A percentile compares a stretch with the other conserved stretches of the same genome.
phyloP scores from a whole-genome alignment of 805 yeast genomes.

The Debaryomyces castellii region DNA sequence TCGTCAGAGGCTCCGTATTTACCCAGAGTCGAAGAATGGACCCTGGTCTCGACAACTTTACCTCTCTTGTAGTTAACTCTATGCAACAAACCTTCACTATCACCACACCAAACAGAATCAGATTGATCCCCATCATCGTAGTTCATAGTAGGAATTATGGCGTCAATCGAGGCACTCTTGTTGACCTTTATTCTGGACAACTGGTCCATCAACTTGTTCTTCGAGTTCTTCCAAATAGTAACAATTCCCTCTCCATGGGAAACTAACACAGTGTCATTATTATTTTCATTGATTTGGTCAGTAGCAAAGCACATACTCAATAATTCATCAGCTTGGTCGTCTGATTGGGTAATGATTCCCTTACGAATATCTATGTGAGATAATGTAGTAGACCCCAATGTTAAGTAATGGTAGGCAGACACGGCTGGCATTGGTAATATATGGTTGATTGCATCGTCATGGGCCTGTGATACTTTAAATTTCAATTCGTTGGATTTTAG shows the following conservation, averaged over 20 bases:
- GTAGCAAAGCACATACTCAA: slow-evolving; percentile 65
- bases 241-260: slow-evolving; percentile 91
- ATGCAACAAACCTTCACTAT: slow-evolving; percentile 71
- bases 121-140: slow-evolving; percentile 45
- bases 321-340: slow-evolving; percentile 94
- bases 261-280: slow-evolving; percentile 65
- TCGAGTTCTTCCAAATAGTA: slow-evolving; percentile 79
- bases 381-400: slow-evolving; percentile 80
- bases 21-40: slow-evolving; percentile 51
- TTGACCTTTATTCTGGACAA: slow-evolving; percentile 69
- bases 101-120: slow-evolving; percentile 72
- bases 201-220: slow-evolving; percentile 74
- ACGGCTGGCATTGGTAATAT: slow-evolving; percentile 68
- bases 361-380: slow-evolving; percentile 78
- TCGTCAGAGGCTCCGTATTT: slow-evolving; percentile 58
- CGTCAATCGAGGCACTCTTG: slow-evolving; percentile 72
- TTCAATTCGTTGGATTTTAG: slow-evolving; percentile 40
- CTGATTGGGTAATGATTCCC: slow-evolving; percentile 64
- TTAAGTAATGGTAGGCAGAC: slow-evolving; percentile 75
- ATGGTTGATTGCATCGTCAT: slow-evolving; percentile 76
- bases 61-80: slow-evolving; percentile 67
- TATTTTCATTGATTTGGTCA: slow-evolving; percentile 47
- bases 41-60: slow-evolving; percentile 60
- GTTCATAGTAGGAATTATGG: slow-evolving; percentile 58
- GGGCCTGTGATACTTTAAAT: slow-evolving; percentile 53